Evolutionary conservation across 257 asterid species (phyloP).

Genomic region (Verbascum thapsus): DNA sequence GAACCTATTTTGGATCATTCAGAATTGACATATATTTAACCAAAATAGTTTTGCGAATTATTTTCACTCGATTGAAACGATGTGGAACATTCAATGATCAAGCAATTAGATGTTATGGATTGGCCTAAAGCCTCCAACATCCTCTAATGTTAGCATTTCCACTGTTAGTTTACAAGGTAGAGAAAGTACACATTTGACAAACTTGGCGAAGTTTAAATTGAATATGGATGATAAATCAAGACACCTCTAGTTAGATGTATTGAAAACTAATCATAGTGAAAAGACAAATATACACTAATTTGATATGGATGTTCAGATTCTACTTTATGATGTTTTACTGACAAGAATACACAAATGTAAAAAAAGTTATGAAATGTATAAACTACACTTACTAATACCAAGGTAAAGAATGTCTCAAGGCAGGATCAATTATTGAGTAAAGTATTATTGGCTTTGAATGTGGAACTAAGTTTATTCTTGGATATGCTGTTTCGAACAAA

Average conservation of each 20-base stretch:
- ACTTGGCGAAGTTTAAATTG: not conserved
- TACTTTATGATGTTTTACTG: not conserved
- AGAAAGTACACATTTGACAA: no score
- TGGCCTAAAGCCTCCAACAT: no score
- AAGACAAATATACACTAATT: not conserved
- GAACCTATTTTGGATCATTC: no score
- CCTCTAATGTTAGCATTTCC: no score
- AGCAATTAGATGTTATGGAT: no score
- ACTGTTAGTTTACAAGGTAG: no score
- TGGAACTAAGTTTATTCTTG: not conserved
- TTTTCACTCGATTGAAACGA: no score
- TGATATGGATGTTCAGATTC: not conserved
- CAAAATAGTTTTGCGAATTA: no score
- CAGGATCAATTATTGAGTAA: not conserved
- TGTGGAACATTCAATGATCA: no score
- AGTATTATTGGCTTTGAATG: not conserved
- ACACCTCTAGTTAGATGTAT: not conserved
- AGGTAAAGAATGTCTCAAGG: not conserved
- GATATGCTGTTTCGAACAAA: not conserved
- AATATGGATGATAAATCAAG: not conserved
- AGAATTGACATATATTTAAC: no score
- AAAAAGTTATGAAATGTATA: not conserved
- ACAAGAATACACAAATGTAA: slow-evolving; percentile 1
- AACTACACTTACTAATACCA: not conserved
- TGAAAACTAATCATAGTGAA: not conserved